Evolutionary conservation across 495 filamentous ascomycete genomes (phyloP).

Genomic region (Chaetomium cochliodes): DNA sequence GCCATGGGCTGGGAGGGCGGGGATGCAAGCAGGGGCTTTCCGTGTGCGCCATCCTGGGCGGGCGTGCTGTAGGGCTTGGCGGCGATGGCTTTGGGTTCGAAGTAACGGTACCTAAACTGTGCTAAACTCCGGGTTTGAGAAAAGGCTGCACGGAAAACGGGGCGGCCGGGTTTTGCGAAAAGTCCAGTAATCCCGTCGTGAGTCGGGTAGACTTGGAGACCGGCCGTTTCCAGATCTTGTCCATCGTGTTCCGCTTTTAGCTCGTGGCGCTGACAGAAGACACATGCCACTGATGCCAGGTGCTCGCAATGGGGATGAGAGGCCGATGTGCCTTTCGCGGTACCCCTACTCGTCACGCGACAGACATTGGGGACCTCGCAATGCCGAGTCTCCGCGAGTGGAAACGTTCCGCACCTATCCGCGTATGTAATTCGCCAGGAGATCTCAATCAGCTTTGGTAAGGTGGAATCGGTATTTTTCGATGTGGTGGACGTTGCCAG

Average conservation of each 20-base stretch:
- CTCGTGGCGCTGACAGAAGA: neutral
- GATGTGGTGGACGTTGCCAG: too few species aligned
- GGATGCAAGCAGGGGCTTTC: slow-evolving; percentile 4
- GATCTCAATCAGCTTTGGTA: neutral
- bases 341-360: slow-evolving; percentile 10
- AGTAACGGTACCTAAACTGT: neutral
- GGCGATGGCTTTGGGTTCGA: neutral
- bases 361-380: neutral
- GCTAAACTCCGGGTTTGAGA: neutral
- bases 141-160: neutral
- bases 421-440: neutral
- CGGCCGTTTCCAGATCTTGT: neutral
- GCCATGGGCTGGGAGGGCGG: neutral
- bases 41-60: slow-evolving; percentile 1
- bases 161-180: neutral
- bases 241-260: neutral
- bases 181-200: neutral
- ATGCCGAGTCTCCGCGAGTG: slow-evolving; percentile 7
- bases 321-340: neutral
- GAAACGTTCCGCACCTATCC: neutral
- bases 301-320: neutral
- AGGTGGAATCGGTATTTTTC: neutral
- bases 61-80: neutral
- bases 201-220: neutral
- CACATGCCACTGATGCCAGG: neutral